These are phyloP conservation scores for Larix sibirica DNA, from an alignment of 83 land plant species.

Conservation along the genomic window DNA sequence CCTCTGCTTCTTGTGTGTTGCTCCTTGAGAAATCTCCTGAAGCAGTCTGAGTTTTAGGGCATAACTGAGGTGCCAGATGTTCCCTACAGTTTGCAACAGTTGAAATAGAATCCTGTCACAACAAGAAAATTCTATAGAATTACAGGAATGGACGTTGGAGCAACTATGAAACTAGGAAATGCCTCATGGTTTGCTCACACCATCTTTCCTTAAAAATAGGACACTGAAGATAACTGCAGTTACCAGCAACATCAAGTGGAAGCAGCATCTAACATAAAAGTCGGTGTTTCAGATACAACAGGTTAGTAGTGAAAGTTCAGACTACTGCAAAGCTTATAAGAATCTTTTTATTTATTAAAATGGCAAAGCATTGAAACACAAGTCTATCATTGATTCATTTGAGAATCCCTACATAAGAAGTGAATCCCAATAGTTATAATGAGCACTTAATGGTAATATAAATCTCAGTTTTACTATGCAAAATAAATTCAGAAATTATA, in stretches of 20 bases:
- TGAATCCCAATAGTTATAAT: background rate
- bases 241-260: background rate
- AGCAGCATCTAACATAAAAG: background rate
- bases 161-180: too few relatives aligned
- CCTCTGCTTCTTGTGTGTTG: constrained; percentile 6
- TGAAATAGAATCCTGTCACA: constrained; percentile 5
- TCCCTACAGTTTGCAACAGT: background rate
- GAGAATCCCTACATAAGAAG: background rate
- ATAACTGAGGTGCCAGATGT: background rate
- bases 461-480: too few relatives aligned
- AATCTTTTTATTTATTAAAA: background rate
- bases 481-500: too few relatives aligned
- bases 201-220: background rate
- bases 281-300: background rate
- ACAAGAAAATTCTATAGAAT: background rate
- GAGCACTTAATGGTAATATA: too few relatives aligned
- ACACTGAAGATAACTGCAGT: background rate
- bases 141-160: background rate
- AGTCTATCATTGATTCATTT: background rate
- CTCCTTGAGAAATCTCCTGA: background rate
- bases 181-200: too few relatives aligned
- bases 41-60: background rate
- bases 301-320: background rate
- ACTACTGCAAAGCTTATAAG: background rate
- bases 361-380: background rate